Evolutionary conservation across 78 protist species (phyloP).

Genomic region (Mastigamoeba balamuthi): DNA sequence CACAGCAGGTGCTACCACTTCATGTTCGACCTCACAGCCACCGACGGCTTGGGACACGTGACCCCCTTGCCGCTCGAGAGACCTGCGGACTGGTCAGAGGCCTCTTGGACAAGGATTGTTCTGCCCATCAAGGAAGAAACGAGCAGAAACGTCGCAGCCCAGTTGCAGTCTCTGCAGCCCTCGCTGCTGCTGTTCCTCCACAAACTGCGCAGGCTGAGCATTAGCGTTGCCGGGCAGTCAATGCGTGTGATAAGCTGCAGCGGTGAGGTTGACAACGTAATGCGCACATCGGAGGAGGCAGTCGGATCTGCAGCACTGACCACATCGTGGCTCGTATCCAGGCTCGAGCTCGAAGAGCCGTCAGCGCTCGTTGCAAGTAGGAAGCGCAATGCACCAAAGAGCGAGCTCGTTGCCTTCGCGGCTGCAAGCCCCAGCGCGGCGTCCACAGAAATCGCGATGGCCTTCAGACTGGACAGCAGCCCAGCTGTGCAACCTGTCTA

Average conservation of each 20-base stretch:
- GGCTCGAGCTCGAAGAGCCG: background rate
- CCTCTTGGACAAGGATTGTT: background rate
- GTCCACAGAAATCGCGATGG: background rate
- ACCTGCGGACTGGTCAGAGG: background rate
- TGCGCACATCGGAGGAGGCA: background rate
- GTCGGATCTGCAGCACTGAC: background rate
- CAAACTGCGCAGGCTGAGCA: background rate
- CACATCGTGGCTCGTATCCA: background rate
- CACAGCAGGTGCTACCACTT: constrained; percentile 27
- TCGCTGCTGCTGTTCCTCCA: background rate
- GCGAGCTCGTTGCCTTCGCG: background rate
- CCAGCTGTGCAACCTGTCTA: background rate
- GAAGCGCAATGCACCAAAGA: background rate
- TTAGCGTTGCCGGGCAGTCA: background rate
- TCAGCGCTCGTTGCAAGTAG: background rate
- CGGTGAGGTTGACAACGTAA: background rate
- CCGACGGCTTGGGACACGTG: too few species aligned
- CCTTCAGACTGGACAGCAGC: too few species aligned
- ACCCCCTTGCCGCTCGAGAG: background rate
- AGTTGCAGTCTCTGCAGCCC: background rate
- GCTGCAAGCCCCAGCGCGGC: background rate
- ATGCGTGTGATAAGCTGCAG: too few species aligned
- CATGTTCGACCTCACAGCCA: background rate
- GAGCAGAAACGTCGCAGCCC: background rate
- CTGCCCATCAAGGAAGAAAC: background rate